Base-by-base conservation (phyloP, 2,329 filamentous ascomycete species). In the Magnaporthales sp. region DNA sequence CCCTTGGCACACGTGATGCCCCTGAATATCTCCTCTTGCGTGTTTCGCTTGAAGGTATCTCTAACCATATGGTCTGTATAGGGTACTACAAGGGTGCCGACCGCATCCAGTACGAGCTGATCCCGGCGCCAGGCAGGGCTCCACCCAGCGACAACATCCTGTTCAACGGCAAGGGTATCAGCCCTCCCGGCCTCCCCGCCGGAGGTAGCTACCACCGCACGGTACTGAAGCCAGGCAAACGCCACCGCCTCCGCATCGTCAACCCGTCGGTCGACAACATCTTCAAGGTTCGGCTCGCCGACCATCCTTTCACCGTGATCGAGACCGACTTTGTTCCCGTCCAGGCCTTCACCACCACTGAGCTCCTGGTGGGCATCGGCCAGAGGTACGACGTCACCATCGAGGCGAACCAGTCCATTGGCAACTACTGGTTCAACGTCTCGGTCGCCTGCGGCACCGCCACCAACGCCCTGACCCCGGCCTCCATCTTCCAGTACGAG, bases 311-410 rank as follows among this genome's bases (percentile, higher is more conserved):
- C 67, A 81, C 78, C 0, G 80, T 85, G 65, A 80, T 85, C 62
- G 76, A 80, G 7, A 80, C 77, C 58, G 84, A 86, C 68, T 81
- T 84, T 19, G 82, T 85, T 0, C 79, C 81, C 0, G 74, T 85
- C 67, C 73, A 78, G 60, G 82, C 86, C 0, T 83, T 83, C 68
- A 76, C 77, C 0, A 81, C 81, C 0, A 74, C 79, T 9, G 75
- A 79, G n/a, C 75, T 88, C 27, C 83, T 79, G 61, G 74, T 88
- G 4, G 83, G 77, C 46, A 77, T 86, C 65, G 80, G 75, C 63
- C 80, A 75, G 73, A 75, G 84, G 31, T 78, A 77, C 68, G 81
- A 84, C 68, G 76, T 84, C 22, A 77, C 83, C 54, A 77, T 84
- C 61, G 76, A 80, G 31, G 81, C 78, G 19, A 73, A 56, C 4